phyloP scores from a whole-genome alignment of 306 rosid species.

The Trifolium dubium region DNA sequence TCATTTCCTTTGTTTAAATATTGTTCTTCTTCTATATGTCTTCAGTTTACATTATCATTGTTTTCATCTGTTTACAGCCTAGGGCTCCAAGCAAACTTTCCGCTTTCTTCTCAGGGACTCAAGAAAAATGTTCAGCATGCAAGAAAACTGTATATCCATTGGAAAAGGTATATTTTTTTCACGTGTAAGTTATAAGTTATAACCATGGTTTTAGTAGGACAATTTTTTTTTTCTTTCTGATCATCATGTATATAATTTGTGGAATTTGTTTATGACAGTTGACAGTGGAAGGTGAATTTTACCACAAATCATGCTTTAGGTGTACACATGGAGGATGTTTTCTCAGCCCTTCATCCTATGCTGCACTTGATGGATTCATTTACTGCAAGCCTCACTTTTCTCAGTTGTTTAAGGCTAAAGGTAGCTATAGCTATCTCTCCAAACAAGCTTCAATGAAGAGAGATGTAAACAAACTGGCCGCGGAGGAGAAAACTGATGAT shows the following conservation, averaged over 20 bases:
- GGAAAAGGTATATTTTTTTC: constrained; percentile 57
- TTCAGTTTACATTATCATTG: not conserved
- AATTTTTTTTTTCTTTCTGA: not conserved
- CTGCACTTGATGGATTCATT: constrained; percentile 73
- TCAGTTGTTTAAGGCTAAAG: constrained; percentile 82
- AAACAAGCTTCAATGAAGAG: constrained; percentile 66
- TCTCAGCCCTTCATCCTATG: constrained; percentile 65
- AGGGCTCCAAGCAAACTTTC: constrained; percentile 70
- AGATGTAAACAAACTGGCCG: constrained; percentile 29
- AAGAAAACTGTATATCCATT: constrained; percentile 81
- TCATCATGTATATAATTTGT: not conserved
- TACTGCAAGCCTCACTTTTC: constrained; percentile 85
- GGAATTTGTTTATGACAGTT: constrained; percentile 46
- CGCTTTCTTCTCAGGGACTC: constrained; percentile 80
- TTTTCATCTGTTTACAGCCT: constrained; percentile 42
- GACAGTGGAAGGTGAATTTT: constrained; percentile 70
- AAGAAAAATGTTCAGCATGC: constrained; percentile 79
- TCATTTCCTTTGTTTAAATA: not conserved
- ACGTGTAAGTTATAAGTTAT: no score
- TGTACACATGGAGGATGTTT: constrained; percentile 75
- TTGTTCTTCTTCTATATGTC: not conserved
- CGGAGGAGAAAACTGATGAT: constrained; percentile 12
- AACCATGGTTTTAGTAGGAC: no score
- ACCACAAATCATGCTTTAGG: constrained; percentile 77
- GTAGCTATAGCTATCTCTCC: constrained; percentile 65